These are phyloP conservation scores for Fagopyrum homotropicum DNA, from an alignment of 148 eudicot genomes.

Conservation along the genomic window DNA sequence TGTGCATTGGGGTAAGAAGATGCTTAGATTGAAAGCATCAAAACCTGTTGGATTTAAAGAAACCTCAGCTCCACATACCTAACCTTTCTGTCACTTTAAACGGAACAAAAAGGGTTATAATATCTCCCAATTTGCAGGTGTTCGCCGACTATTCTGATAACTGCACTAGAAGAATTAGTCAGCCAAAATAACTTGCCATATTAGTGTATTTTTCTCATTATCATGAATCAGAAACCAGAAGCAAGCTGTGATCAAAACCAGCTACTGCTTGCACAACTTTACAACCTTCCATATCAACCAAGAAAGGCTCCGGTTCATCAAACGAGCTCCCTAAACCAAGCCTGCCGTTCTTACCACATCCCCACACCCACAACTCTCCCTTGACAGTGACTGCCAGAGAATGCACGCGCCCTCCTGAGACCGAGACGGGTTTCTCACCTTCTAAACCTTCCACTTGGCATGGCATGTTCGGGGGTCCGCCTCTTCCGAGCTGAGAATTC, in stretches of 20 bases:
- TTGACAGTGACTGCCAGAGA: slow-evolving; percentile 54
- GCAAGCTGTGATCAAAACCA: slow-evolving; percentile 85
- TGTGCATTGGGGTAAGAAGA: too few species aligned
- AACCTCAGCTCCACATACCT: too few species aligned
- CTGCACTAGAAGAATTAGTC: background rate
- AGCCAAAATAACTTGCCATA: background rate
- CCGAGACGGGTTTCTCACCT: slow-evolving; percentile 38
- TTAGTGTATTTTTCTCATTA: background rate
- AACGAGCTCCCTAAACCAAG: slow-evolving; percentile 86
- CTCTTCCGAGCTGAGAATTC: slow-evolving; percentile 80
- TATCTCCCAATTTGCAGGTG: too few species aligned
- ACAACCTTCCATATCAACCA: slow-evolving; percentile 53
- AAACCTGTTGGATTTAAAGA: too few species aligned
- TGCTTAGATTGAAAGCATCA: too few species aligned
- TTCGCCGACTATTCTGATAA: too few species aligned
- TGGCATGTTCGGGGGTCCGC: slow-evolving; percentile 55
- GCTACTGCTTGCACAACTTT: slow-evolving; percentile 73
- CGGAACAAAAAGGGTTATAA: too few species aligned
- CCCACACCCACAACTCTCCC: slow-evolving; percentile 79
- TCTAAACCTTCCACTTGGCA: slow-evolving; percentile 38
- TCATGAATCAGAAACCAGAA: slow-evolving; percentile 53
- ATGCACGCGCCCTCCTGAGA: slow-evolving; percentile 85
- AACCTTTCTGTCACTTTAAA: too few species aligned
- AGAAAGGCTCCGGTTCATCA: slow-evolving; percentile 67
- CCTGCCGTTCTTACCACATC: slow-evolving; percentile 89